A percentile compares a stretch with the other conserved stretches of the same genome.
Evolutionary conservation across 116 monocot species (phyloP).

Genomic region (Phalaenopsis hybrid): DNA sequence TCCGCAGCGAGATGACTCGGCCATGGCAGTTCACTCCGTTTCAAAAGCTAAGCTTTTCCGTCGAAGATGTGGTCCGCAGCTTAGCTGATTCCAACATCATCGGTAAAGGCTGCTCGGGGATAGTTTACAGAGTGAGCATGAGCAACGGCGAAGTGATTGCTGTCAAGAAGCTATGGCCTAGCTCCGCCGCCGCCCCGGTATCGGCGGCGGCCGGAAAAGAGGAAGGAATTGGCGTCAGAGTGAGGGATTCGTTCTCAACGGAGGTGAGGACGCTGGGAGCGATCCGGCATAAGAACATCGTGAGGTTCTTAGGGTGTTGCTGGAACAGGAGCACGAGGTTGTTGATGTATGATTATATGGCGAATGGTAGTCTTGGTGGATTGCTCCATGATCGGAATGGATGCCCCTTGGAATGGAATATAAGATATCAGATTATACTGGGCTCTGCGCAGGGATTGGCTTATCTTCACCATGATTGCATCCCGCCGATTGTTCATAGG

Average conservation of each 20-base stretch:
- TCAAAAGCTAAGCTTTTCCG: constrained; percentile 81
- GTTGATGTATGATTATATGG: constrained; percentile 96
- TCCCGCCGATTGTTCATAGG: constrained; percentile 78
- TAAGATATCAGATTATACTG: constrained; percentile 67
- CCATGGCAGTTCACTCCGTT: constrained; percentile 93
- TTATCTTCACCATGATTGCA: constrained; percentile 90
- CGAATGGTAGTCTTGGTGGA: constrained; percentile 73
- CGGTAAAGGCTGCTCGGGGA: constrained; percentile 82
- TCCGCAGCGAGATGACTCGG: constrained; percentile 51
- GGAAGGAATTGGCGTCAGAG: constrained; percentile 17
- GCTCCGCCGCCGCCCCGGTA: not conserved
- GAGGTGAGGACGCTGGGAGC: constrained; percentile 77
- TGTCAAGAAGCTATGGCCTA: constrained; percentile 92
- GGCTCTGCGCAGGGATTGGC: constrained; percentile 83
- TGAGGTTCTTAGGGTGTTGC: constrained; percentile 83
- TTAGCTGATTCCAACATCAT: constrained; percentile 75
- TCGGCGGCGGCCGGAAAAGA: constrained; percentile 13
- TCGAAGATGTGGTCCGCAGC: constrained; percentile 61
- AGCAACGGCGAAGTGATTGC: constrained; percentile 80
- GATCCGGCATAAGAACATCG: constrained; percentile 95
- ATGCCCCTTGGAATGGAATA: constrained; percentile 63
- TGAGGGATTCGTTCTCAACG: constrained; percentile 76
- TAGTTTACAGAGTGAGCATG: constrained; percentile 68
- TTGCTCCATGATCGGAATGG: constrained; percentile 67
- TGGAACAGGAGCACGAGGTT: constrained; percentile 74